Conservation (phyloP, 306 rosid genomes). For the Cucurbita moschata region DNA sequence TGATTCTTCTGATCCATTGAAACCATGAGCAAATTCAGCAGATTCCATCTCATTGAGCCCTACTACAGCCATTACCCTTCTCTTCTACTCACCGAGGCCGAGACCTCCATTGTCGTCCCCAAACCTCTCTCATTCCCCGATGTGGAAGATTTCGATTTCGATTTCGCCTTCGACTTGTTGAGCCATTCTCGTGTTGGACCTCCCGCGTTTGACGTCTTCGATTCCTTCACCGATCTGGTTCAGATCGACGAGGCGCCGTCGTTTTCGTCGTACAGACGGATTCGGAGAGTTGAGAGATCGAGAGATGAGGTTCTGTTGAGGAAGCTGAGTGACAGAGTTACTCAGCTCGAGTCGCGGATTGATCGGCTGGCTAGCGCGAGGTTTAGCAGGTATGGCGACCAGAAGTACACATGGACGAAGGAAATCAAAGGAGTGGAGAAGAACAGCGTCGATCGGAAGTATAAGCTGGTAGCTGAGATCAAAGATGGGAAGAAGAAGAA, state of each 20-base stretch:
- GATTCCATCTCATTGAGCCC: slow-evolving; percentile 41
- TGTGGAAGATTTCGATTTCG: slow-evolving; percentile 17
- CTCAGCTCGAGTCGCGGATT: slow-evolving; percentile 56
- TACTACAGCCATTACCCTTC: slow-evolving; percentile 8
- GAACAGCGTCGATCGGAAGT: slow-evolving; percentile 55
- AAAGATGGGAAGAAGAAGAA: slow-evolving; percentile 41
- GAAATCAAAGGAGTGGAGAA: slow-evolving; percentile 50
- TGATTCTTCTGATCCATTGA: slow-evolving; percentile 12
- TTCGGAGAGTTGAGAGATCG: slow-evolving; percentile 33
- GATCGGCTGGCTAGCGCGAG: slow-evolving; percentile 27
- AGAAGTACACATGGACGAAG: slow-evolving; percentile 80
- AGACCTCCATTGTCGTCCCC: slow-evolving; percentile 30
- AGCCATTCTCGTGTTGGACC: not conserved
- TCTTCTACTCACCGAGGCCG: slow-evolving; percentile 28
- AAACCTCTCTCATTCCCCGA: slow-evolving; percentile 34
- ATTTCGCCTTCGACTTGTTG: slow-evolving; percentile 20
- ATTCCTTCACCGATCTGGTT: slow-evolving; percentile 36
- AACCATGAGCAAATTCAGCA: slow-evolving; percentile 47
- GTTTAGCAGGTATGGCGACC: slow-evolving; percentile 18
- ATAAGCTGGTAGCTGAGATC: slow-evolving; percentile 56
- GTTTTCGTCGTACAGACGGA: slow-evolving; percentile 18
- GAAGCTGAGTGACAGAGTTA: slow-evolving; percentile 46
- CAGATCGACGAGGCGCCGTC: slow-evolving; percentile 27
- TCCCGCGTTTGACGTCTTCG: slow-evolving; percentile 16
- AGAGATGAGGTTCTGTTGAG: slow-evolving; percentile 25